These are phyloP conservation scores for Lactarius quietus DNA, from an alignment of 768 basidiomycete species.

Conservation along the genomic window DNA sequence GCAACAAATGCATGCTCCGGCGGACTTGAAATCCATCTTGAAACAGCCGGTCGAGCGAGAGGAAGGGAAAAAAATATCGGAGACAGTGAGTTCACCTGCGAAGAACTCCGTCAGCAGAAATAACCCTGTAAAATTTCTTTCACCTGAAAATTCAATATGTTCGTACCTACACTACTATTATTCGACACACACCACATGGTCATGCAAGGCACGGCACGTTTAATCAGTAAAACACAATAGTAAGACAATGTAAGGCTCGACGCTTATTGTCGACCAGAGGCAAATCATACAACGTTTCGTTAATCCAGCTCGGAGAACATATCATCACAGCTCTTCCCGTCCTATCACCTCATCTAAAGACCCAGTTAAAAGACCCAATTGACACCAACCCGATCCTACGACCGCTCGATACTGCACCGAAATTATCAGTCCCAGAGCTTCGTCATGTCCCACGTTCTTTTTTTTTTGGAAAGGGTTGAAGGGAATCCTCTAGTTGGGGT, in stretches of 20 bases:
- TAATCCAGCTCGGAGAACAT: not conserved
- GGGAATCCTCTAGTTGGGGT: not conserved
- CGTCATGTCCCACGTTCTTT: not conserved
- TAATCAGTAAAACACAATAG: not conserved
- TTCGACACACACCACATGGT: too few relatives aligned
- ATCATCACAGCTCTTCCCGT: not conserved
- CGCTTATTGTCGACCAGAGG: not conserved
- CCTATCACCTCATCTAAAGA: not conserved
- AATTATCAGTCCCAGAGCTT: not conserved
- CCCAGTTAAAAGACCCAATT: not conserved
- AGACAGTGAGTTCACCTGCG: not conserved
- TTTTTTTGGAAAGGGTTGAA: not conserved
- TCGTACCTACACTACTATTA: too few relatives aligned
- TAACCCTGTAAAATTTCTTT: not conserved
- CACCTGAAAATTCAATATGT: not conserved
- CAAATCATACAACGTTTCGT: not conserved
- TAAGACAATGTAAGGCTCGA: not conserved
- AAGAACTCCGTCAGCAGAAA: not conserved
- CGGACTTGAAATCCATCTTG: not conserved
- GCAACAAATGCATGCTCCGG: too few relatives aligned
- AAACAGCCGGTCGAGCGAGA: not conserved
- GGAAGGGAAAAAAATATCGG: not conserved
- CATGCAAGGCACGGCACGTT: not conserved
- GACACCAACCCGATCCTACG: not conserved
- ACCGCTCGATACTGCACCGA: not conserved